phyloP scores from a whole-genome alignment of 2,329 filamentous ascomycete species.

The Ophiocordyceps australis region DNA sequence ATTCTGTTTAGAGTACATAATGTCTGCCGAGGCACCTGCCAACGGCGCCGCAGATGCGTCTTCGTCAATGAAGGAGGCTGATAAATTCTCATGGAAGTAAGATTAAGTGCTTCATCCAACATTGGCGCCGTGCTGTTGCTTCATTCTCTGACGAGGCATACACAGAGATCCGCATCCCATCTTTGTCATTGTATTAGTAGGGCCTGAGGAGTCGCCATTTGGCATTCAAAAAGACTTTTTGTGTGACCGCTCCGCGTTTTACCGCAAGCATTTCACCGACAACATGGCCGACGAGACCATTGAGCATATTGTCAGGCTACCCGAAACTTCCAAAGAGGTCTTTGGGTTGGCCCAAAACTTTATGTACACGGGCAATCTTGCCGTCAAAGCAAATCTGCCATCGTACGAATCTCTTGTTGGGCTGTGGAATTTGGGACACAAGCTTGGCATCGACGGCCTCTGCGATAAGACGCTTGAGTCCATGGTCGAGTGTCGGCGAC shows the following conservation, averaged over 20 bases:
- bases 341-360: slow-evolving; percentile 38
- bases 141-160: too few relatives aligned
- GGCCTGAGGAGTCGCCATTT: slow-evolving; percentile 31
- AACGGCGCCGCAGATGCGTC: slow-evolving; percentile 2
- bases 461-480: slow-evolving; percentile 36
- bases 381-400: slow-evolving; percentile 21
- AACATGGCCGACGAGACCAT: slow-evolving; percentile 17
- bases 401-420: slow-evolving; percentile 35
- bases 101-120: too few relatives aligned
- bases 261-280: slow-evolving; percentile 23
- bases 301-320: slow-evolving; percentile 31
- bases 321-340: slow-evolving; percentile 25
- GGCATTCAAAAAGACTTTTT: slow-evolving; percentile 41
- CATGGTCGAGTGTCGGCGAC: slow-evolving; percentile 35
- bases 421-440: slow-evolving; percentile 36
- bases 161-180: slow-evolving; percentile 34
- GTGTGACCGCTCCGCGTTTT: slow-evolving; percentile 30
- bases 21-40: slow-evolving; percentile 2
- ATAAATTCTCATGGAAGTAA: slow-evolving; percentile 19
- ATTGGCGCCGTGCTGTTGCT: too few relatives aligned
- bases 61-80: slow-evolving; percentile 1
- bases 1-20: too few relatives aligned
- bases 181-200: slow-evolving; percentile 36
- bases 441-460: slow-evolving; percentile 32
- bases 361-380: slow-evolving; percentile 31